These are phyloP conservation scores for Metschnikowia amazonensis DNA, from an alignment of 805 yeast species.

Conservation along the genomic window DNA sequence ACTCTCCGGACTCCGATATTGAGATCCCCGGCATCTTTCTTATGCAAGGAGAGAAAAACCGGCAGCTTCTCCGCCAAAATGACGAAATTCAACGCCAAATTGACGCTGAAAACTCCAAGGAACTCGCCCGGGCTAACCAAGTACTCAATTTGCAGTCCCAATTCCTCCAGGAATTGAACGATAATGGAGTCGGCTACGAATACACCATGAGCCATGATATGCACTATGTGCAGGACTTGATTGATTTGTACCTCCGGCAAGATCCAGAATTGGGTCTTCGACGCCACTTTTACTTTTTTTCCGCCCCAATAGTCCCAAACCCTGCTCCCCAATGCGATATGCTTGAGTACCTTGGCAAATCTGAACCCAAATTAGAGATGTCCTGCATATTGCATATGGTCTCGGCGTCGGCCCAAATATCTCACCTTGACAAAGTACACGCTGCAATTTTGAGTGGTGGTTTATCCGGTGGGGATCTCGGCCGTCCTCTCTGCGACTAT, in stretches of 20 bases:
- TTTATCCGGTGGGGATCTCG: not conserved
- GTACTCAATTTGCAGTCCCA: slow-evolving; percentile 13
- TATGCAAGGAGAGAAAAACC: slow-evolving; percentile 27
- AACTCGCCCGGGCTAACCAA: slow-evolving; percentile 11
- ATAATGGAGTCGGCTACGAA: slow-evolving; percentile 25
- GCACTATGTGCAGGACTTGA: slow-evolving; percentile 21
- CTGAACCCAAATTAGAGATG: not conserved
- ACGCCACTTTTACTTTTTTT: slow-evolving; percentile 25
- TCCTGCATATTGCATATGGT: not conserved
- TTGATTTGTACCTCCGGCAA: slow-evolving; percentile 12
- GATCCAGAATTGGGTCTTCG: slow-evolving; percentile 9
- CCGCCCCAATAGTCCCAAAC: not conserved
- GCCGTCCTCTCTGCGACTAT: not conserved
- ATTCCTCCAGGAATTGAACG: slow-evolving; percentile 27
- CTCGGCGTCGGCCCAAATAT: not conserved
- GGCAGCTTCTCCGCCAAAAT: slow-evolving; percentile 20
- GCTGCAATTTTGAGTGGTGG: not conserved
- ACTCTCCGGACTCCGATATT: slow-evolving; percentile 5
- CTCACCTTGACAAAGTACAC: not conserved
- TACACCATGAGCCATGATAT: slow-evolving; percentile 19
- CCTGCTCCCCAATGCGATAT: not conserved
- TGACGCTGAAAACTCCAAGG: slow-evolving; percentile 16
- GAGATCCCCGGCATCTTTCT: slow-evolving; percentile 29
- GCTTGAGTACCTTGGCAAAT: not conserved
- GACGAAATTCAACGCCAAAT: slow-evolving; percentile 20